phyloP scores from a whole-genome alignment of 306 rosid genomes.

The Acmispon strigosus region DNA sequence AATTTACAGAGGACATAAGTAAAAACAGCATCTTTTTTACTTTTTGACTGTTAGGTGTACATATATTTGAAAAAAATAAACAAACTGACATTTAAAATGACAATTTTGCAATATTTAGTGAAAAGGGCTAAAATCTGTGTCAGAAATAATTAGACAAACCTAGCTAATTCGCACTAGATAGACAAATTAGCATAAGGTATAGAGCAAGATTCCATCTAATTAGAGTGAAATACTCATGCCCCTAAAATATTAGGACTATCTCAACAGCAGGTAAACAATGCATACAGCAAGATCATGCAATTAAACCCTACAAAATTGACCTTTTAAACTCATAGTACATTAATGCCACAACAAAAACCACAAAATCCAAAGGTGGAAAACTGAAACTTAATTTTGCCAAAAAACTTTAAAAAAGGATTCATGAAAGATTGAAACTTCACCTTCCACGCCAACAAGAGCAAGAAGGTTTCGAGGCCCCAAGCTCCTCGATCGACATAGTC shows the following conservation, averaged over 20 bases:
- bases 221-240: not conserved
- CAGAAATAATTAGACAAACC: not conserved
- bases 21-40: not conserved
- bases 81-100: not conserved
- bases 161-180: not conserved
- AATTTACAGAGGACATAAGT: not conserved
- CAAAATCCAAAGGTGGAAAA: not conserved
- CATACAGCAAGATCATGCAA: not conserved
- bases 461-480: slow-evolving; percentile 84
- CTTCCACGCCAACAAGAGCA: slow-evolving; percentile 75
- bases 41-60: not conserved
- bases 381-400: not conserved
- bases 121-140: not conserved
- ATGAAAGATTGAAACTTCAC: not conserved
- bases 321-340: not conserved
- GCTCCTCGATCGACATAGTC: slow-evolving; percentile 93
- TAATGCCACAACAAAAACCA: not conserved
- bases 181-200: not conserved
- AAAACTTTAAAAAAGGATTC: not conserved
- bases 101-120: not conserved
- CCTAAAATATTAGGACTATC: not conserved
- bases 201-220: not conserved
- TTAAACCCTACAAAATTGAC: not conserved
- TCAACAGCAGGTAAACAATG: not conserved
- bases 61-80: not conserved